Percentiles rank a stretch among this genome's conserved stretches.
Conservation (phyloP, 2,329 filamentous ascomycete genomes). For the Fusarium drepaniforme region DNA sequence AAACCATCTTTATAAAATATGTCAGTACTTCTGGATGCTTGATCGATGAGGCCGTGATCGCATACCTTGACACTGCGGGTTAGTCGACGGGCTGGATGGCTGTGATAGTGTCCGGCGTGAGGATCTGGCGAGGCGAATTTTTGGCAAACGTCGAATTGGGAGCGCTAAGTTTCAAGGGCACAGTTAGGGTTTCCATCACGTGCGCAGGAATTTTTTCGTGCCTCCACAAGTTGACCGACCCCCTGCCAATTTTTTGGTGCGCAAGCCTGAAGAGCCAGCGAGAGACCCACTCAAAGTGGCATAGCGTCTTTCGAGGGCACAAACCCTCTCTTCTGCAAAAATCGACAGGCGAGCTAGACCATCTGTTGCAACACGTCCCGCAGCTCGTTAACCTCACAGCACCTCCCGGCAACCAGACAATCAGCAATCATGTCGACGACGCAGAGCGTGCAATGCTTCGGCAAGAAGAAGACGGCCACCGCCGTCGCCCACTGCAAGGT, state of each 20-base stretch:
- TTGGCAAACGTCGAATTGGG: conserved; percentile 49
- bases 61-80: conserved; percentile 57
- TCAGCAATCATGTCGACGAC: conserved; percentile 77
- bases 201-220: conserved; percentile 37
- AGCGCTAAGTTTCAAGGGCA: conserved; percentile 48
- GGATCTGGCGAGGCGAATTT: conserved; percentile 51
- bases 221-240: not conserved
- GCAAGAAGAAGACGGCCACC: conserved; percentile 95
- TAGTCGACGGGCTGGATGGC: conserved; percentile 50
- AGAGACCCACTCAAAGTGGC: conserved; percentile 35
- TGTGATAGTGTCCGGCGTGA: conserved; percentile 52
- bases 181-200: conserved; percentile 50
- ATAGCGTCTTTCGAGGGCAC: conserved; percentile 49
- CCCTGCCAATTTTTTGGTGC: conserved; percentile 1
- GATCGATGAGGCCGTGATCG: conserved; percentile 26
- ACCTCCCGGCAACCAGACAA: conserved; percentile 43
- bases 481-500: conserved; percentile 95
- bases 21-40: conserved; percentile 46
- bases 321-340: conserved; percentile 48
- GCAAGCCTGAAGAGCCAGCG: not conserved
- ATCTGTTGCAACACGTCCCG: conserved; percentile 37
- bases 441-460: conserved; percentile 96
- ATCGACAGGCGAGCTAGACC: conserved; percentile 39
- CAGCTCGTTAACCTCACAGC: conserved; percentile 37
- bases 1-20: conserved; percentile 80